phyloP scores from a whole-genome alignment of 2,329 filamentous ascomycete genomes.

The Tolypocladium tundrense region DNA sequence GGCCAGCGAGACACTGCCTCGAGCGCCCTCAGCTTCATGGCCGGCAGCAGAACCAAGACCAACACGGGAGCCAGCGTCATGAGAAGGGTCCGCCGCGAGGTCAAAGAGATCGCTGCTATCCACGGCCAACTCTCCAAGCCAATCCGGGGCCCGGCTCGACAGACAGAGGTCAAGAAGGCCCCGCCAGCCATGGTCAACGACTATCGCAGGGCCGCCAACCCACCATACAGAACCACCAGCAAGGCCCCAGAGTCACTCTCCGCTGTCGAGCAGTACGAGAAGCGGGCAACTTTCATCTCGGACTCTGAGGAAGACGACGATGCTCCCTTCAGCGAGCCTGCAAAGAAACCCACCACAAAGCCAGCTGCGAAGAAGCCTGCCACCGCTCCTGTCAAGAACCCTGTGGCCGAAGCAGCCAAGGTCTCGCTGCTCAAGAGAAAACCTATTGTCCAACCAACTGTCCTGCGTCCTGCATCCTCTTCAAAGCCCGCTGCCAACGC shows the following conservation, averaged over 20 bases:
- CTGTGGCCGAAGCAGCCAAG: background rate
- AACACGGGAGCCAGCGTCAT: constrained; percentile 43
- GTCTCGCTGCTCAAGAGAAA: constrained; percentile 12
- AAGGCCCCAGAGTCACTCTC: constrained; percentile 11
- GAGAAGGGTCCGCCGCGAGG: constrained; percentile 45
- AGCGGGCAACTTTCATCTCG: constrained; percentile 27
- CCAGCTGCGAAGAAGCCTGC: background rate
- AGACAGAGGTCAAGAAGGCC: constrained; percentile 33
- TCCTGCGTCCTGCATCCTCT: background rate
- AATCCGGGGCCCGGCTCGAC: constrained; percentile 16
- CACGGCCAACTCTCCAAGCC: constrained; percentile 34
- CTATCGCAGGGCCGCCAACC: constrained; percentile 33
- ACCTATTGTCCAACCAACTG: background rate
- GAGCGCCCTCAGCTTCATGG: constrained; percentile 31
- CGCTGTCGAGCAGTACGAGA: constrained; percentile 19
- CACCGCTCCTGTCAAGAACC: constrained; percentile 4
- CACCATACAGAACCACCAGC: constrained; percentile 15
- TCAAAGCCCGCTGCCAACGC: constrained; percentile 2
- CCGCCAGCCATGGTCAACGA: constrained; percentile 46
- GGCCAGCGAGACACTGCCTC: constrained; percentile 16
- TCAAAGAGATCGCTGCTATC: constrained; percentile 38
- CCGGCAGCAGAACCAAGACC: constrained; percentile 41
- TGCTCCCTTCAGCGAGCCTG: constrained; percentile 16
- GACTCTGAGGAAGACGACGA: constrained; percentile 26
- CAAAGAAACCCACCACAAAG: constrained; percentile 6